A percentile compares a stretch with the other conserved stretches of the same genome.
Conservation (phyloP, 2,329 filamentous ascomycete genomes). For the Cordyceps fumosorosea region DNA sequence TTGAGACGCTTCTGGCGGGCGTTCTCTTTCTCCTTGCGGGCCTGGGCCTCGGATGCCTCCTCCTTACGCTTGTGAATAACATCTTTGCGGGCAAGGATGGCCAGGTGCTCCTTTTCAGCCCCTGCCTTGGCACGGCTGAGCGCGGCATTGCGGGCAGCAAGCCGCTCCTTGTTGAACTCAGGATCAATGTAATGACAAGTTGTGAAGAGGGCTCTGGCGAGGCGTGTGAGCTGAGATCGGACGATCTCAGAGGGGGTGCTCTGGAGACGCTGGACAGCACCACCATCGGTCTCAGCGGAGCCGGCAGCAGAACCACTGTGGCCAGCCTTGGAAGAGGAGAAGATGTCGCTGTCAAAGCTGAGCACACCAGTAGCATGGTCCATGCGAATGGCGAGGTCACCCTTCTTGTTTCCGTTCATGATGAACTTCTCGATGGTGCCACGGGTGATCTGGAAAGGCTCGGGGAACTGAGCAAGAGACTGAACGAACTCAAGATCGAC, state of each 20-base stretch:
- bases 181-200: constrained; percentile 96
- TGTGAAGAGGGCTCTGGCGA: constrained; percentile 85
- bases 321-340: constrained; percentile 90
- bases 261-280: constrained; percentile 88
- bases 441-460: constrained; percentile 87
- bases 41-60: constrained; percentile 80
- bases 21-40: constrained; percentile 86
- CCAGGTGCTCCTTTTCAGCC: constrained; percentile 84
- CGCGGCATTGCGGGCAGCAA: constrained; percentile 72
- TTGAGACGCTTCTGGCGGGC: constrained; percentile 80
- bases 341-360: constrained; percentile 96
- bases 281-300: constrained; percentile 78
- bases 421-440: constrained; percentile 99
- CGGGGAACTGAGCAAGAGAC: constrained; percentile 89
- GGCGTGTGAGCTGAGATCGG: constrained; percentile 83
- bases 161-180: constrained; percentile 73
- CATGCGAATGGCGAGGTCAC: constrained; percentile 90
- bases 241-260: constrained; percentile 98
- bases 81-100: constrained; percentile 77
- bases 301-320: constrained; percentile 78
- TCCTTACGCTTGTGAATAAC: constrained; percentile 97
- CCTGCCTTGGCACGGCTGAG: constrained; percentile 77
- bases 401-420: constrained; percentile 99
- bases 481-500: constrained; percentile 92
- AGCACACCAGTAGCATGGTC: constrained; percentile 92